Evolutionary conservation across 1,139 yeast genomes (phyloP), one percentile per base, ranked within the genome.

Genomic region (Torulaspora globosa): DNA sequence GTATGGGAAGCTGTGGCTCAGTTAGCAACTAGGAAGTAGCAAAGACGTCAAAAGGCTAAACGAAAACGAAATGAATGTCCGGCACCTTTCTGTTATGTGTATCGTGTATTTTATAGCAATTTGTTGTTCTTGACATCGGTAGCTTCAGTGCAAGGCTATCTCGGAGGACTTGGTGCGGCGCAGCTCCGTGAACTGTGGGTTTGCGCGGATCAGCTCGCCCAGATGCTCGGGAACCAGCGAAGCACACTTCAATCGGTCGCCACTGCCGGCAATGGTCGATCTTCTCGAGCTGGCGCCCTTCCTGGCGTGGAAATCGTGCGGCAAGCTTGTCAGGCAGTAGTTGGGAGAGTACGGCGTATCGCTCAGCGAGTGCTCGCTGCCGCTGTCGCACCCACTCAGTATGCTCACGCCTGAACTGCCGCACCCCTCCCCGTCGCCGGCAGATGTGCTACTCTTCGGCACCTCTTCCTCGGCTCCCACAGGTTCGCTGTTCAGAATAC

Each of bases 271-370:
- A 24, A 39, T 39, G 15, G 43, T 27, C 14, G 43, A 39, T 12
- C 41, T 32, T 14, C 39, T 31, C 2, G 37, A 21, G 12, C 33
- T 14, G 10, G 33, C 10, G 28, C 35, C 27, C 27, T 30, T 34
- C n/a, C 38, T 34, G 16, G 37, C 24, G 6, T 32, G 28, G 19
- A 29, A 19, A 26, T 21, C 31, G 36, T 41, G 35, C 14, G 39
- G 36, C 15, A 38, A 36, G 24, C 41, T 38, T 9, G 43, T 41
- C 28, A 44, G 44, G 15, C 40, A 45, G 37, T 45, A 41, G 27
- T 37, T 45, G 21, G 48, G 38, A 12, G 43, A 44, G 27, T 43
- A 43, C 21, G 46, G 48, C 3, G 48, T 41, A 19, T 47, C 50
- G 18, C 44, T 42, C 23, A 48, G 39, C 31, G 46, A 34, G 14